Evolutionary conservation across 164 flowering plant genomes (phyloP), one percentile per base, ranked within the genome.

Genomic region (Tinospora cordifolia): DNA sequence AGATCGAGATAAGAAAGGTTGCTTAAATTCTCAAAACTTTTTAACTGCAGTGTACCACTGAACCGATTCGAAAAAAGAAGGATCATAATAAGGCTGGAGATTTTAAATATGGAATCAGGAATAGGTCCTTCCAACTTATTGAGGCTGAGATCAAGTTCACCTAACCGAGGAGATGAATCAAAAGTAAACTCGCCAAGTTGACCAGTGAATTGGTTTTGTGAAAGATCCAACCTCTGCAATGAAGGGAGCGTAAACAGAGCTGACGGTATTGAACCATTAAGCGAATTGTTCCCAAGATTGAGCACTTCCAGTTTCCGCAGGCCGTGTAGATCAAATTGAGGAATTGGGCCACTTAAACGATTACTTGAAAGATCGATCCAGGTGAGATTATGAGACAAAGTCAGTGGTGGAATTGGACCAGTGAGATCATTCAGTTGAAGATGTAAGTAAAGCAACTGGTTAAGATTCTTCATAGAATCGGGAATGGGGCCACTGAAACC

Each of bases 401-500:
- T 22, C 1, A 79, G 59, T 0, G 79, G 75, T 12, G 88, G 85
- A 25, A 87, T 49, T 15, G 66, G 19, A 47, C 86, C 86, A 30
- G n/a, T 69, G 71, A 87, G 74, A 0, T 11, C 36, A 71, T 88
- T 88, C 5, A 0, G 8, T 1, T 86, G 82, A 0, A 88, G 39
- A 60, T 87, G 89, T 70, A 86, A 15, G 68, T 71, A 66, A 40
- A 25, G 74, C 7, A 87, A 79, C 38, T 66, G 72, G 8, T 57
- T 62, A 46, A 87, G 84, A 2, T 73, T 75, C 6, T 30, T 67
- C 62, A 83, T 59, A 0, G 84, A 74, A 0, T 47, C 30, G 1
- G 90, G 92, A 7, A 88, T 66, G 34, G 62, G 0, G 44, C 87
- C 92, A 25, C 49, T 69, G 41, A 85, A 88, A 13, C 62, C 25